Percentiles rank a stretch among this genome's conserved stretches.
Evolutionary conservation across 805 yeast species (phyloP).

Genomic region (Scheffersomyces amazonensis): DNA sequence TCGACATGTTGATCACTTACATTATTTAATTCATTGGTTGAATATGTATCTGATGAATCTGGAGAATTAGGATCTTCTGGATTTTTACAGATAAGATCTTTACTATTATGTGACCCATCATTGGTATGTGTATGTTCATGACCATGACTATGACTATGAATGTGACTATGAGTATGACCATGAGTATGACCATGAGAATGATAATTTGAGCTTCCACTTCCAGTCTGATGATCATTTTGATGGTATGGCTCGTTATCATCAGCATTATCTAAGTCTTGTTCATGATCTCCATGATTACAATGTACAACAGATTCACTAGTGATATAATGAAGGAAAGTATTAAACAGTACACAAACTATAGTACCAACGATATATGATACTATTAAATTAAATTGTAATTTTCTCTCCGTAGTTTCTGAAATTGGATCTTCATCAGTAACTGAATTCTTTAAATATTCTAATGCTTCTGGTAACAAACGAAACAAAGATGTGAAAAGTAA

Average conservation of each 20-base stretch:
- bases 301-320: constrained; percentile 85
- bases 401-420: constrained; percentile 2
- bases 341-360: constrained; percentile 54
- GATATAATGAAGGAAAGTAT: constrained; percentile 62
- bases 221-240: constrained; percentile 3
- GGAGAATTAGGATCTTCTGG: constrained; percentile 1
- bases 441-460: constrained; percentile 40
- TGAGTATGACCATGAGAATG: constrained; percentile 11
- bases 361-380: constrained; percentile 59
- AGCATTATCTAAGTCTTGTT: constrained; percentile 10
- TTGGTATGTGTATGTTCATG: constrained; percentile 1
- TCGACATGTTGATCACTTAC: no score
- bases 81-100: constrained; percentile 1
- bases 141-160: constrained; percentile 8
- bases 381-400: constrained; percentile 37
- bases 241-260: constrained; percentile 1
- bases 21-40: background rate
- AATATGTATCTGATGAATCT: constrained; percentile 1
- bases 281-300: constrained; percentile 62
- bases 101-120: constrained; percentile 1
- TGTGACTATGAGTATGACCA: constrained; percentile 10
- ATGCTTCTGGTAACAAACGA: constrained; percentile 71
- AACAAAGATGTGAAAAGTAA: constrained; percentile 74
- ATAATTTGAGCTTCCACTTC: background rate
- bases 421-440: constrained; percentile 5